Base-by-base conservation (phyloP, 2,329 filamentous ascomycete species). In the Ascomycota sp. region DNA sequence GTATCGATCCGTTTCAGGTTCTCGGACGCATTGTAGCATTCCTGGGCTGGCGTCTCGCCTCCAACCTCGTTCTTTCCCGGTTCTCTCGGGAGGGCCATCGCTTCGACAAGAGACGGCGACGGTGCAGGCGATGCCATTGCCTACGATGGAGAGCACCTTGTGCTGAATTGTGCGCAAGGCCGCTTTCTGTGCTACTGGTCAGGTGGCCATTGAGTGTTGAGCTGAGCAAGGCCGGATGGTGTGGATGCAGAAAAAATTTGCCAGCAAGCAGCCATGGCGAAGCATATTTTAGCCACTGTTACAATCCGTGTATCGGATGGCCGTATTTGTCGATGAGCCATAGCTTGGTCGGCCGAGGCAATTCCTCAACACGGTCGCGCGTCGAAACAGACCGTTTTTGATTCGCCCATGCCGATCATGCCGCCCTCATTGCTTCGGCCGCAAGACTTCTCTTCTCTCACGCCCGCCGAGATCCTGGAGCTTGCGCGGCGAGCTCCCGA, bases 1-100 rank as follows among this genome's bases (percentile, higher is more conserved):
- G 89, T 89, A 47, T 94, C 83, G 47, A 60, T 79, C 43, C 82
- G 70, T 59, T 95, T 95, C 55, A 77, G 61, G 51, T 83, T 89
- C 51, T 75, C 56, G 37, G 57, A 45, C 24, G 78, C 71, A 44
- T 78, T 65, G 51, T 85, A 76, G 15, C 76, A 80, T 39, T 73
- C 70, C 43, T 77, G 69, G 23, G 72, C 51, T 32, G 69, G 64
- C 20, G 66, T 40, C 31, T 44, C 33, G 15, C 35, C 23, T 21
- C 27, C 24, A 23, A 29, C 33, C 17, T 37, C 35, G 30, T 19
- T 30, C 23, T 28, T 27, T 23, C 32, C 31, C 12, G 27, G 33
- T 28, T 28, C 36, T 29, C 37, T 33, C 11, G 44, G 38, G 27
- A 39, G 32, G 7, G 43, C 37, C 32, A 43, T 36, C 28, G 41